Base-by-base conservation (phyloP, 2,329 filamentous ascomycete genomes). In the Ilyonectria sp. region DNA sequence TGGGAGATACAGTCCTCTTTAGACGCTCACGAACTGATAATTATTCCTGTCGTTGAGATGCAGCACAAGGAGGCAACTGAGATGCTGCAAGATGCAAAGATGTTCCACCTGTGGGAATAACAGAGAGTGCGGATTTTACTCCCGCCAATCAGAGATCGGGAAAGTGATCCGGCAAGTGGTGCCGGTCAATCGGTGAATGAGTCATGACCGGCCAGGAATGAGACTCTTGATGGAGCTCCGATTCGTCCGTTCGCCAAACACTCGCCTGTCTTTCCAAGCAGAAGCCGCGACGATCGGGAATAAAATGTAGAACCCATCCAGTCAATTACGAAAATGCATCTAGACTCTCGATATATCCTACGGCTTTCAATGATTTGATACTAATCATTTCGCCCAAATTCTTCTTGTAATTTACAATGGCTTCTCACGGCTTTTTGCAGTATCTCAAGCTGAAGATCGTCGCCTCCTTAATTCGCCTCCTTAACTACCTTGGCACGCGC, bases 371-470 rank as follows among this genome's bases (percentile, higher is more conserved):
- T 6, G 37, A 6, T 17, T 40, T 15, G 6, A 15, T 40, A 6
- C 3, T 4, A 13, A 40, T 13, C 17, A 17, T 6, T 17, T 40
- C 13, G 5, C 37, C 13, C 6, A 13, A 40, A 15, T n/a, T 15
- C 11, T 15, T 40, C 17, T 1, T 15, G 4, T 40, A 15, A 13
- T 33, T 9, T 2, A 37, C 2, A 15, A 72, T 72, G 70, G 3
- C 46, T 9, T 3, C 37, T 1, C 65, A 69, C 8, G 44, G 56
- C 3, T 46, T 72, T 4, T 67, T 58, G 65, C 68, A 71, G 37
- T 72, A 69, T 26, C 1, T 72, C 0, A 61, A 49, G 13, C 68
- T 75, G 19, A 75, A 74, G 52, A 13, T 53, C 9, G 64, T 71
- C 21, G 57, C 63, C 13, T 43, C 62, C 0, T 44, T 73, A 1